Base-by-base conservation (phyloP, 2,329 filamentous ascomycete genomes). In the Orbilia javanica region DNA sequence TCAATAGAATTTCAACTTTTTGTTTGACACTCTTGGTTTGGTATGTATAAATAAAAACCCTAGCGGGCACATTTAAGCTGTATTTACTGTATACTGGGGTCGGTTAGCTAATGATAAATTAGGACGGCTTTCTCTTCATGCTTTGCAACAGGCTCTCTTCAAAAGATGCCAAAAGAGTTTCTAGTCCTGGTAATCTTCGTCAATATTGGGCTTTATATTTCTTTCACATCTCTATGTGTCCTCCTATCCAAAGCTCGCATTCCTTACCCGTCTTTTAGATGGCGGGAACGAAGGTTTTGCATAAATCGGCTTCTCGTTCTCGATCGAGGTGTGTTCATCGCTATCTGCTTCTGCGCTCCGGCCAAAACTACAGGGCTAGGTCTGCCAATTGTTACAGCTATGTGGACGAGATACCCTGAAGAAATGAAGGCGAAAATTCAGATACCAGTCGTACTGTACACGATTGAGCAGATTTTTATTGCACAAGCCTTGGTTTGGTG, bases 341-440 rank as follows among this genome's bases (percentile, higher is more conserved):
- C 91, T 0, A 88, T 92, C 13, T 92, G 90, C 80, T 93, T 93
- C 83, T 92, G 90, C 81, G 90, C 89, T 27, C 90, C 91, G 0
- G 91, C 91, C 13, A 93, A 93, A 83, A 92, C 91, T 1, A 90
- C 90, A 0, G 90, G 89, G 1, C 85, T 93, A 72, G 90, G 91
- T 0, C 91, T 93, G 6, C 91, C 91, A 0, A 82, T 93, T 29
- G 87, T 89, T 63, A 88, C 89, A 34, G 88, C 91, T 74, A 92
- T 93, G 88, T 93, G 90, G 85, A 84, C 85, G 13, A 85, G 87
- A 13, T 84, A 89, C 8, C 86, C 87, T 79, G 83, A 88, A 50
- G 83, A 88, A 44, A 86, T 88, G 20, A 85, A 88, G 76, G 86
- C 88, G 0, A 88, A 88, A 80, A 87, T 91, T 53, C 88, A 90